Conservation (phyloP, 208 protist species). For the Naegleria fowleri region DNA sequence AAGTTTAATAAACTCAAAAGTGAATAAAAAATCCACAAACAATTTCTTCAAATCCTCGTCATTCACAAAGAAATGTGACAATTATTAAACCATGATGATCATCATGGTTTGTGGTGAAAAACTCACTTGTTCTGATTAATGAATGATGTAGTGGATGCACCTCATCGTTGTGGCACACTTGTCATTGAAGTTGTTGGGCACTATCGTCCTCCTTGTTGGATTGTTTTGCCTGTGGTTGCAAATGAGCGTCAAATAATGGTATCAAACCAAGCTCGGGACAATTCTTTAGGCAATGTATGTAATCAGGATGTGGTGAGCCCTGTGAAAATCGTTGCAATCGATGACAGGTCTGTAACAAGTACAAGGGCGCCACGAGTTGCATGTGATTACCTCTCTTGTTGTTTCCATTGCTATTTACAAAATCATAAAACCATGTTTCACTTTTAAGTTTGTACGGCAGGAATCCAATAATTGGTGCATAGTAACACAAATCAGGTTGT, state of each 20-base stretch:
- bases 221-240: neutral
- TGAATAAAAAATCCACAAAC: too few relatives aligned
- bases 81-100: too few relatives aligned
- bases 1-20: neutral
- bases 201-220: too few relatives aligned
- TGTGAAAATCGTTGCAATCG: neutral
- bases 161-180: too few relatives aligned
- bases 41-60: too few relatives aligned
- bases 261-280: neutral
- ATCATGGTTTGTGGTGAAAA: too few relatives aligned
- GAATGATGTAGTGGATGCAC: too few relatives aligned
- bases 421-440: slow-evolving; percentile 22
- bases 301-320: neutral
- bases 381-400: too few relatives aligned
- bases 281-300: neutral
- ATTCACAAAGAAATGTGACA: too few relatives aligned
- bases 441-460: slow-evolving; percentile 11
- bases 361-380: neutral
- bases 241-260: neutral
- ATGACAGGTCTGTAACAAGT: neutral
- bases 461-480: slow-evolving; percentile 22
- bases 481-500: neutral
- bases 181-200: too few relatives aligned
- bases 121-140: too few relatives aligned
- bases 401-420: neutral